These are phyloP conservation scores for Arthroderma uncinatum DNA, from an alignment of 2,329 filamentous ascomycete species.

Conservation along the genomic window DNA sequence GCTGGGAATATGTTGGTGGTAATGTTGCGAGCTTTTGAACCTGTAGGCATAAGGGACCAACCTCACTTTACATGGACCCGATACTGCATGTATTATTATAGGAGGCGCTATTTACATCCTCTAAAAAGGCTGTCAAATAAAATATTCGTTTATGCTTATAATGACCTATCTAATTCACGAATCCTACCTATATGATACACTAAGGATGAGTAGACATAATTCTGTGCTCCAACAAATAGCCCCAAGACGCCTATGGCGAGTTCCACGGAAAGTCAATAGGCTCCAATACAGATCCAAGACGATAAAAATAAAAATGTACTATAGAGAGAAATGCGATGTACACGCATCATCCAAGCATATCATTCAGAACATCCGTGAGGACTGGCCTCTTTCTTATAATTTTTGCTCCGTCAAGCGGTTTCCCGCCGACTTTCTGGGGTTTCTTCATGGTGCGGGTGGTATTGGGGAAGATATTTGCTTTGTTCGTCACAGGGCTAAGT, in stretches of 20 bases:
- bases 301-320: slow-evolving; percentile 7
- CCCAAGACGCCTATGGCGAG: background rate
- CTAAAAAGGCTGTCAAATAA: too few species aligned
- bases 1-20: slow-evolving; percentile 32
- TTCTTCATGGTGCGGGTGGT: slow-evolving; percentile 32
- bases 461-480: slow-evolving; percentile 8
- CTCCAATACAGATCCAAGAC: slow-evolving; percentile 1
- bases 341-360: slow-evolving; percentile 32
- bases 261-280: slow-evolving; percentile 4
- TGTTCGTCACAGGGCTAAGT: slow-evolving; percentile 25
- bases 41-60: background rate
- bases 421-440: slow-evolving; percentile 51
- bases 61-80: too few species aligned
- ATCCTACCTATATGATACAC: background rate
- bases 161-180: too few species aligned
- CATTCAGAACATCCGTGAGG: slow-evolving; percentile 67
- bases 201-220: background rate
- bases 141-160: too few species aligned
- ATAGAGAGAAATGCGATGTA: background rate
- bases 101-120: too few species aligned
- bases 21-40: slow-evolving; percentile 6
- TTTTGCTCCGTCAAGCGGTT: slow-evolving; percentile 37
- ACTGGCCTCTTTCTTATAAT: slow-evolving; percentile 58
- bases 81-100: background rate
- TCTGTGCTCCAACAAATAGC: background rate